Conservation (phyloP, 352 stramenopile species). For the Phytophthora citricola region DNA sequence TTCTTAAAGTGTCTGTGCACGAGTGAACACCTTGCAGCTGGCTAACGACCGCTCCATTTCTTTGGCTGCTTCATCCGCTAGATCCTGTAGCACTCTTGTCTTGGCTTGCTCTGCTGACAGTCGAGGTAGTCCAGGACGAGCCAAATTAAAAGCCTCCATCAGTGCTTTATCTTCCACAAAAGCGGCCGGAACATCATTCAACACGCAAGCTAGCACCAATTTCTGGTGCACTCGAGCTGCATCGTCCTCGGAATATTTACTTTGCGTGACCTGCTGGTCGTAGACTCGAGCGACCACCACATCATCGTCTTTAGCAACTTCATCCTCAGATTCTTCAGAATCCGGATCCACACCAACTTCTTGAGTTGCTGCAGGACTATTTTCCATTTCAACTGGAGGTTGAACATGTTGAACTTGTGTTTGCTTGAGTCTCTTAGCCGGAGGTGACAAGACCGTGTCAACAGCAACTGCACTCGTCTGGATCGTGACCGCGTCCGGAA, state of each 20-base stretch:
- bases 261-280: background rate
- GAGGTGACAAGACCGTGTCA: background rate
- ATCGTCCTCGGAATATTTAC: constrained; percentile 8
- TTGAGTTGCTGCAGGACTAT: background rate
- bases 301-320: background rate
- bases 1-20: constrained; percentile 25
- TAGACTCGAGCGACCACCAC: background rate
- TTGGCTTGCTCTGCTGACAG: constrained; percentile 22
- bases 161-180: constrained; percentile 54
- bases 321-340: background rate
- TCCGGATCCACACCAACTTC: background rate
- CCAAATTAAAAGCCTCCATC: constrained; percentile 36
- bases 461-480: background rate
- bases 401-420: background rate
- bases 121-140: constrained; percentile 32
- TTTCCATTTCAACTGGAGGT: constrained; percentile 1
- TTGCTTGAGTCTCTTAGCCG: constrained; percentile 9
- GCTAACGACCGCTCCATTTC: constrained; percentile 19
- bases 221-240: constrained; percentile 39
- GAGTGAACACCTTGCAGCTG: constrained; percentile 37
- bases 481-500: background rate
- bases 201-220: constrained; percentile 51
- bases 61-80: constrained; percentile 18
- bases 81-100: constrained; percentile 30
- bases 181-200: constrained; percentile 38